Evolutionary conservation across 1,139 yeast species (phyloP).

Genomic region (Candida tetrigidarum): DNA sequence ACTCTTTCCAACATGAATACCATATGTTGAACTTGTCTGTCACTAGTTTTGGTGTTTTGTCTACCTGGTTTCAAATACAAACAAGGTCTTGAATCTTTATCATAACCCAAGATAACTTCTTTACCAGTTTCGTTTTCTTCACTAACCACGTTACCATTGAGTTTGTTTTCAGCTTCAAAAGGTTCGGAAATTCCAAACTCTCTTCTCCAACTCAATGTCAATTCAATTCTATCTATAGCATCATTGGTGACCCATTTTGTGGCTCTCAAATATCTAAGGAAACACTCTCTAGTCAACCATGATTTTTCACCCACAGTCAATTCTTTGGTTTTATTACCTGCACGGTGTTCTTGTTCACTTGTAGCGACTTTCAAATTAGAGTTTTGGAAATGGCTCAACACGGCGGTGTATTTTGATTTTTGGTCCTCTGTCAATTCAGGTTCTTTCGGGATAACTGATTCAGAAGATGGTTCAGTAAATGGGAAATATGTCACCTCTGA

Average conservation of each 20-base stretch:
- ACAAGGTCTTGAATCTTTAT: slow-evolving; percentile 52
- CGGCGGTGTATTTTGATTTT: slow-evolving; percentile 56
- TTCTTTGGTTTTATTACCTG: slow-evolving; percentile 24
- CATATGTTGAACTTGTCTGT: slow-evolving; percentile 50
- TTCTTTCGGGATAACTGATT: slow-evolving; percentile 55
- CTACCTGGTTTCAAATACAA: slow-evolving; percentile 53
- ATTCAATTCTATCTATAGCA: slow-evolving; percentile 45
- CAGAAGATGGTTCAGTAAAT: slow-evolving; percentile 52
- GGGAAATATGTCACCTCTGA: slow-evolving; percentile 46
- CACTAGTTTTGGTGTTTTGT: slow-evolving; percentile 50
- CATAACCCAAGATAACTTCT: slow-evolving; percentile 51
- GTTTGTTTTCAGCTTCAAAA: slow-evolving; percentile 36
- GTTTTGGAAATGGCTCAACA: slow-evolving; percentile 61
- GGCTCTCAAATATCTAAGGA: slow-evolving; percentile 50
- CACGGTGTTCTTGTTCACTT: slow-evolving; percentile 44
- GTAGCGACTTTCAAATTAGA: slow-evolving; percentile 42
- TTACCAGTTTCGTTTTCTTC: slow-evolving; percentile 52
- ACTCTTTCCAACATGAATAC: slow-evolving; percentile 55
- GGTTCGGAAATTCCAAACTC: slow-evolving; percentile 44
- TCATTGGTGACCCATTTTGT: slow-evolving; percentile 48
- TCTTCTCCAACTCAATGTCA: slow-evolving; percentile 52
- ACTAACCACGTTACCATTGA: slow-evolving; percentile 36
- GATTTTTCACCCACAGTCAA: slow-evolving; percentile 39
- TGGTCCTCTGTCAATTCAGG: slow-evolving; percentile 57
- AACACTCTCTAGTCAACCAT: slow-evolving; percentile 54